Evolutionary conservation across 805 yeast species (phyloP), one percentile per base, ranked within the genome.

Genomic region (Cyberlindnera saturnus): DNA sequence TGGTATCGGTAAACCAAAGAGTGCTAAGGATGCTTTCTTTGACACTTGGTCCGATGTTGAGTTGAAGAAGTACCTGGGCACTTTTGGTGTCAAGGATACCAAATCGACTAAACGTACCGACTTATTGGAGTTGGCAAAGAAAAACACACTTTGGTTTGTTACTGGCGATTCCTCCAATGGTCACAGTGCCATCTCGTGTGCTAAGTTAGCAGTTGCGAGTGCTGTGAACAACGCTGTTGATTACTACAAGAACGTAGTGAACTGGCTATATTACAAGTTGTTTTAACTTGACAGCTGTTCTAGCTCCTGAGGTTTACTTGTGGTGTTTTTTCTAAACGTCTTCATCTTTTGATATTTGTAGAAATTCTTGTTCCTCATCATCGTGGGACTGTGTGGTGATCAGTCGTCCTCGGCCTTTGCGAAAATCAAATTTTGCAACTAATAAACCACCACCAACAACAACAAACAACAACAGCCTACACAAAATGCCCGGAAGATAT

Each of bases 21-120:
- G 37, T 13, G 35, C 44, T 3, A 47, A 46, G 40, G 61, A 56
- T 34, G 45, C 53, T 1, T 50, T 65, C 15, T 63, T 72, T 42
- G 59, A 66, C 23, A 54, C 65, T 9, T 73, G 75, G 73, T 62
- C 74, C 2, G 61, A 60, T 15, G 65, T 65, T 19, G 79, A 75
- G 43, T 55, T 75, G 43, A 60, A 49, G 36, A 47, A 62, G 14
- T 74, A 73, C 49, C 53, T 74, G 44, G 56, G 60, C 15, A 60
- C 68, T 3, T 73, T 67, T 54, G 78, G 78, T n/a, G 53, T 63
- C 34, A 58, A 62, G 14, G 43, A 61, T 28, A 48, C 60, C 5
- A 56, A 58, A 33, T 45, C 47, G 36, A 49, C 57, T 33, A 49
- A 46, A 17, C 61, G 62, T 40, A 64, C 65, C 9, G 69, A 72